These are phyloP conservation scores for Puccinia coronata DNA, from an alignment of 1,284 basidiomycete species.

Conservation along the genomic window DNA sequence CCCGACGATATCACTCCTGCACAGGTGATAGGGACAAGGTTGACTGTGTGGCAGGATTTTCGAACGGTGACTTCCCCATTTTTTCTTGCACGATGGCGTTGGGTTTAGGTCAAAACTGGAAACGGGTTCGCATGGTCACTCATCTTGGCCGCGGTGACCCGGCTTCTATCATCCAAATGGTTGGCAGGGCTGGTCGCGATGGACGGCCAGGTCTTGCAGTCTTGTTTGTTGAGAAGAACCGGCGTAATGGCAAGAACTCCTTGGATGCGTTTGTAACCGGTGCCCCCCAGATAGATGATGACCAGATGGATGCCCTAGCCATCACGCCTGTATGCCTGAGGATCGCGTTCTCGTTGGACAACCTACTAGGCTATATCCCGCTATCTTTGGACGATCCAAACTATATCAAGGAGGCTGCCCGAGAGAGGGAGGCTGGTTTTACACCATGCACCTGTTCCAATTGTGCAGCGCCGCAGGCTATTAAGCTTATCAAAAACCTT, in stretches of 20 bases:
- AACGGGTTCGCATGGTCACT: no score
- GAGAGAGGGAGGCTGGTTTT: not conserved
- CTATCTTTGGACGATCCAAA: not conserved
- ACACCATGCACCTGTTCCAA: not conserved
- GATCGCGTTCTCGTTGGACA: not conserved
- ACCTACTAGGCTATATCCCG: slow-evolving; percentile 6
- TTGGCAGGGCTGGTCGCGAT: no score
- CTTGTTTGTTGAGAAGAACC: slow-evolving; percentile 9
- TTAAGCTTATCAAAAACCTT: not conserved
- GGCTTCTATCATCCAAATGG: no score
- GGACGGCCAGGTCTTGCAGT: not conserved
- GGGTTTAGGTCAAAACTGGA: slow-evolving; percentile 4
- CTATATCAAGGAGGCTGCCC: not conserved
- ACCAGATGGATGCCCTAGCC: slow-evolving; percentile 1
- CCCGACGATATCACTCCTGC: no score
- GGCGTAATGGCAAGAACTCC: not conserved
- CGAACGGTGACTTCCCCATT: no score
- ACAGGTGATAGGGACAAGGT: no score
- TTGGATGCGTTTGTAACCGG: not conserved
- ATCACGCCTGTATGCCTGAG: slow-evolving; percentile 12
- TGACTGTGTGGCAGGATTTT: no score
- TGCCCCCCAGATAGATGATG: not conserved
- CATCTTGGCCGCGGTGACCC: not conserved
- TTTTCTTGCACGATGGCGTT: not conserved
- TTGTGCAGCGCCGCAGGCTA: not conserved